A percentile compares a stretch with the other conserved stretches of the same genome.
These are phyloP conservation scores for Batrachochytrium dendrobatidis DNA, from an alignment of 371 early-diverging fungal genomes.

Conservation along the genomic window DNA sequence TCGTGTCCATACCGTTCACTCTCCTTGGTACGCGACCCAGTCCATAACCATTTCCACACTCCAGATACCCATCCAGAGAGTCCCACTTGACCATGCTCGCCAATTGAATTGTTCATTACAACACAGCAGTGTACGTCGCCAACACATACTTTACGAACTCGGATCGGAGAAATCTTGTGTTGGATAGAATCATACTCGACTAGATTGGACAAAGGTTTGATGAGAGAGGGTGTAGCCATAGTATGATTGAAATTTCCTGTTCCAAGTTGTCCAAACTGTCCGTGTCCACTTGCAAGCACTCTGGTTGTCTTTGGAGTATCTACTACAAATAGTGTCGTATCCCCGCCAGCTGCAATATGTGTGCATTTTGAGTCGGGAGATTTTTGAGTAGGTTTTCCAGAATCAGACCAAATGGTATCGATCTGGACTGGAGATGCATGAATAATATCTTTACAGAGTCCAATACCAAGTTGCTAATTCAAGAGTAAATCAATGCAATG, in stretches of 20 bases:
- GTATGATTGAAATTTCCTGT: slow-evolving; percentile 24
- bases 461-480: slow-evolving; percentile 7
- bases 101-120: slow-evolving; percentile 14
- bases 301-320: slow-evolving; percentile 16
- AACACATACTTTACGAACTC: slow-evolving; percentile 8
- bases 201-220: slow-evolving; percentile 18
- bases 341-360: slow-evolving; percentile 32
- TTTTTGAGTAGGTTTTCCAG: not conserved
- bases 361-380: slow-evolving; percentile 11
- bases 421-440: not conserved
- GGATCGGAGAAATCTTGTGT: slow-evolving; percentile 15
- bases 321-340: slow-evolving; percentile 27
- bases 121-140: slow-evolving; percentile 22
- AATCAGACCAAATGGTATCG: not conserved
- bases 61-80: not conserved
- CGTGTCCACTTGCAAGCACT: slow-evolving; percentile 25
- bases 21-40: not conserved
- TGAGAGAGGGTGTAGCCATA: slow-evolving; percentile 9
- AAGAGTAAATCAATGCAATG: not conserved
- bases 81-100: too few species aligned
- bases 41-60: too few species aligned
- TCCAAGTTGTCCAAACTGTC: slow-evolving; percentile 26
- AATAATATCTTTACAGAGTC: not conserved
- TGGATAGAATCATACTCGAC: slow-evolving; percentile 20
- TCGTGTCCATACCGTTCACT: slow-evolving; percentile 22